These are phyloP conservation scores for Colletotrichum chrysophilum DNA, from an alignment of 2,329 filamentous ascomycete species.

Conservation along the genomic window DNA sequence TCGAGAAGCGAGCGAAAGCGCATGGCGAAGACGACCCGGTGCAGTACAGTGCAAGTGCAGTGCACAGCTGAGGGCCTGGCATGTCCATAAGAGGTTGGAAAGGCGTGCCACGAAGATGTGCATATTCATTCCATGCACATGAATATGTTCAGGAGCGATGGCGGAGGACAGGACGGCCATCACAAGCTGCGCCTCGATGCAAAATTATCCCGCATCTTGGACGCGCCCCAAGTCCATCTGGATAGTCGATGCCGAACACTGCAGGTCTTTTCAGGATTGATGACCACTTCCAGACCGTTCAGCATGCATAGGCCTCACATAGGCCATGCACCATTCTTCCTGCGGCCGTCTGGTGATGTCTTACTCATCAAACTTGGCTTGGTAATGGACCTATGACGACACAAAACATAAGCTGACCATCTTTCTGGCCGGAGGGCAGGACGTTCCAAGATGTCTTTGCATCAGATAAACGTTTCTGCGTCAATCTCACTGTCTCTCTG, in stretches of 20 bases:
- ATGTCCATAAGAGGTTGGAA: background rate
- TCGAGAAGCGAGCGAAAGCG: background rate
- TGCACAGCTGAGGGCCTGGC: background rate
- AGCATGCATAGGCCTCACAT: background rate
- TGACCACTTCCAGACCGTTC: background rate
- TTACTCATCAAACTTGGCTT: background rate
- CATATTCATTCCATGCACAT: background rate
- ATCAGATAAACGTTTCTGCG: background rate
- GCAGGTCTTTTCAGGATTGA: background rate
- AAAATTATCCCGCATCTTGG: background rate
- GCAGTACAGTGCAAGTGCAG: background rate
- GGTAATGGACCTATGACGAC: background rate
- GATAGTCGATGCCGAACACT: background rate
- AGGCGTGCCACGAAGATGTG: background rate
- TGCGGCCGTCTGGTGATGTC: conserved; percentile 1
- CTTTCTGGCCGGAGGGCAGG: background rate
- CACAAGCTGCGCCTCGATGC: background rate
- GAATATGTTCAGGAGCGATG: background rate
- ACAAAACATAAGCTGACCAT: background rate
- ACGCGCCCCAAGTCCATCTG: background rate
- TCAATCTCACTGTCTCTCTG: background rate
- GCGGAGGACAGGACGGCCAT: background rate
- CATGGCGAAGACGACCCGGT: background rate
- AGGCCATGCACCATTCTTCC: background rate
- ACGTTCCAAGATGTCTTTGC: background rate